Percentiles rank a stretch among this genome's conserved stretches.
These are phyloP conservation scores for Infundibulicybe gibba DNA, from an alignment of 768 basidiomycete species.

Conservation along the genomic window DNA sequence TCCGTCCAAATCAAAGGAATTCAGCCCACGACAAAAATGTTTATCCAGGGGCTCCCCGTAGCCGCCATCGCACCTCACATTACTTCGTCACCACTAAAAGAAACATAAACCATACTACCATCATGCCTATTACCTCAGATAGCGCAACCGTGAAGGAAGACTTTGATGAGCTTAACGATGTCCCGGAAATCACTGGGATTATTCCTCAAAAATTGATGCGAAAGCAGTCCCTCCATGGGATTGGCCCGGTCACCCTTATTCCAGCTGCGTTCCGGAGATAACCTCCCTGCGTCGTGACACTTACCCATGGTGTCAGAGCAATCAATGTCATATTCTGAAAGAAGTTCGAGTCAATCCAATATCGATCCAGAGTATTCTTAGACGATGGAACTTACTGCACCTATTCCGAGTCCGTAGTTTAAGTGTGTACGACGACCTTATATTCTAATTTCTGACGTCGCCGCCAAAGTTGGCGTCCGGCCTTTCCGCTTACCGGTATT, in stretches of 20 bases:
- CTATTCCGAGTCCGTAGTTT: no score
- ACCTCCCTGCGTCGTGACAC: slow-evolving; percentile 19
- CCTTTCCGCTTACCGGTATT: no score
- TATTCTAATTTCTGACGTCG: no score
- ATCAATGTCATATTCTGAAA: slow-evolving; percentile 25
- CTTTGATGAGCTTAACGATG: slow-evolving; percentile 42
- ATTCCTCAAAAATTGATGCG: slow-evolving; percentile 46
- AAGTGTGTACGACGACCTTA: no score
- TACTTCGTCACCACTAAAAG: slow-evolving; percentile 54
- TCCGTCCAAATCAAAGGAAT: slow-evolving; percentile 20
- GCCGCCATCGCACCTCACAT: slow-evolving; percentile 47
- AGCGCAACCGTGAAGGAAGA: slow-evolving; percentile 57
- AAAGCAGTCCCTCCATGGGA: slow-evolving; percentile 47
- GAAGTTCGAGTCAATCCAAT: slow-evolving; percentile 26
- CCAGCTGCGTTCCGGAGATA: slow-evolving; percentile 20
- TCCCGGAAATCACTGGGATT: slow-evolving; percentile 73
- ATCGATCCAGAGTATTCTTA: slow-evolving; percentile 41
- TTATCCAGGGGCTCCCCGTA: slow-evolving; percentile 51
- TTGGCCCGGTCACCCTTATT: slow-evolving; percentile 27
- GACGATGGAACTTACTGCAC: slow-evolving; percentile 74
- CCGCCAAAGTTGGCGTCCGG: no score
- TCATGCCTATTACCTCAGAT: slow-evolving; percentile 39
- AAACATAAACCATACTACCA: slow-evolving; percentile 62
- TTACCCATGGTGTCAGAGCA: slow-evolving; percentile 19
- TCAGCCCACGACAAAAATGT: slow-evolving; percentile 60